Conservation (phyloP, 192 early-diverging fungal genomes). For the Rhizophagus clarus region DNA sequence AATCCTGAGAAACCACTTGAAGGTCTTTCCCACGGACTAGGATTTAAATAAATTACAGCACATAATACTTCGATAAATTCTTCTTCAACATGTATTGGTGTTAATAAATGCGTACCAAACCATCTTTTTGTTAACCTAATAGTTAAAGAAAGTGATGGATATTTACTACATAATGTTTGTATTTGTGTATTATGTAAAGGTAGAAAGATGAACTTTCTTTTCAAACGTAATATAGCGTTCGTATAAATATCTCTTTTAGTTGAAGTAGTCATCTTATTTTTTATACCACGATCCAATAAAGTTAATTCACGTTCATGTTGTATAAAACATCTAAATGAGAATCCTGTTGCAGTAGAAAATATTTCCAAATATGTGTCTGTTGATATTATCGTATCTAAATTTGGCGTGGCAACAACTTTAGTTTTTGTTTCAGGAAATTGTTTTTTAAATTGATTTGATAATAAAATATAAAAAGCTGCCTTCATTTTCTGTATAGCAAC, state of each 20-base stretch:
- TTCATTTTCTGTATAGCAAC: conserved; percentile 89
- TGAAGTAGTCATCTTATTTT: conserved; percentile 46
- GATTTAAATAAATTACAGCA: conserved; percentile 69
- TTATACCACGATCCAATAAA: conserved; percentile 58
- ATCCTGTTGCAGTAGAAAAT: conserved; percentile 61
- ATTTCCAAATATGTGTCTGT: conserved; percentile 74
- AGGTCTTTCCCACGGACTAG: conserved; percentile 61
- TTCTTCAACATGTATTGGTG: conserved; percentile 62
- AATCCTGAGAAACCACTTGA: conserved; percentile 74
- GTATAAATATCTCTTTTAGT: conserved; percentile 49
- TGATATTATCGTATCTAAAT: conserved; percentile 39
- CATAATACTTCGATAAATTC: conserved; percentile 81
- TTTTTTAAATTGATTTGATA: conserved; percentile 64
- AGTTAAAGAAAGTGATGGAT: conserved; percentile 75
- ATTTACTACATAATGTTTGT: conserved; percentile 73
- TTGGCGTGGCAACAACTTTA: conserved; percentile 53
- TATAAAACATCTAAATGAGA: conserved; percentile 80
- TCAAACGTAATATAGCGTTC: conserved; percentile 52
- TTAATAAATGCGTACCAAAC: conserved; percentile 81
- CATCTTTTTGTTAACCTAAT: conserved; percentile 91
- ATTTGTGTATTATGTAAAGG: conserved; percentile 67
- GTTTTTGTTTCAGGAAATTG: conserved; percentile 38
- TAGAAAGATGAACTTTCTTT: conserved; percentile 47
- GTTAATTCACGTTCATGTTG: conserved; percentile 69
- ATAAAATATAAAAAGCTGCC: conserved; percentile 78